Conservation (phyloP, 2,329 filamentous ascomycete species). For the Berkeleyomyces basicola region DNA sequence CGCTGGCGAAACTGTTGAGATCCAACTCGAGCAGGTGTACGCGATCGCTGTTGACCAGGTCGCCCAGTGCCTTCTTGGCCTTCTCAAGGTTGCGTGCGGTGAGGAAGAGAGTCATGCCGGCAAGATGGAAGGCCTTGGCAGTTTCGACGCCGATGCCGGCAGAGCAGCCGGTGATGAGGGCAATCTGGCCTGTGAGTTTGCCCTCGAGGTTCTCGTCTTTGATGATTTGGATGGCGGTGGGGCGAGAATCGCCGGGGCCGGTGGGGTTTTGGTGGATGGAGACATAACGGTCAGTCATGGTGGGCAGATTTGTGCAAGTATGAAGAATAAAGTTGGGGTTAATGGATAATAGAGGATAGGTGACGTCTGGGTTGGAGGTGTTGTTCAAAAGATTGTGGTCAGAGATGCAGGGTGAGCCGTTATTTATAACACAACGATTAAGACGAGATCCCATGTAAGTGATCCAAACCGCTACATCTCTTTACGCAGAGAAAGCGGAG, state of each 20-base stretch:
- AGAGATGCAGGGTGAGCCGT: too few species aligned
- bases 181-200: conserved; percentile 5
- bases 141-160: conserved; percentile 25
- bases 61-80: neutral
- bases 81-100: conserved; percentile 25
- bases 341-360: too few species aligned
- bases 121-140: conserved; percentile 19
- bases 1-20: conserved; percentile 22
- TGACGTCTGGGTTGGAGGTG: too few species aligned
- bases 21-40: conserved; percentile 19
- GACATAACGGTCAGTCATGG: conserved; percentile 17
- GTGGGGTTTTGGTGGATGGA: neutral
- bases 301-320: too few species aligned
- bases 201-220: neutral
- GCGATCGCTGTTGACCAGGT: neutral
- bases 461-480: too few species aligned
- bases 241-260: neutral
- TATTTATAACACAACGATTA: too few species aligned
- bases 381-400: neutral
- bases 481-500: too few species aligned
- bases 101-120: neutral
- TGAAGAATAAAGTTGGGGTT: too few species aligned
- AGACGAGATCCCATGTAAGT: too few species aligned
- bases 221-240: neutral
- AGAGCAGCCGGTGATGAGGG: conserved; percentile 29